Evolutionary conservation across 2,329 filamentous ascomycete genomes (phyloP).

Genomic region (Bipolaris gigantea): DNA sequence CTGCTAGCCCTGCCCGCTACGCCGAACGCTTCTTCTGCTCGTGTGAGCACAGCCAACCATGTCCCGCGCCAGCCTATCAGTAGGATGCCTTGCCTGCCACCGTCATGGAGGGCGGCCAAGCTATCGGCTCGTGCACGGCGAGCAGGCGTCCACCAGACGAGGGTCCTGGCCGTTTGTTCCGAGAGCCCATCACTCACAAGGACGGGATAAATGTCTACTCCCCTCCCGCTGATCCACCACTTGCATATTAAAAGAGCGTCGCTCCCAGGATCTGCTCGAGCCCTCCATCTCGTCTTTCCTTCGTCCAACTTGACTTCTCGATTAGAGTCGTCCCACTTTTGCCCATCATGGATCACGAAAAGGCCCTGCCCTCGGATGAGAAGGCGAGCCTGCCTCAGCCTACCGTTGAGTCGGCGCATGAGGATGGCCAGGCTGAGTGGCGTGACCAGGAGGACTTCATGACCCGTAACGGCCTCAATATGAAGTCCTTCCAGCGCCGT

Average conservation of each 20-base stretch:
- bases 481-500: constrained; percentile 41
- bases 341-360: constrained; percentile 34
- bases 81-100: constrained; percentile 12
- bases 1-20: constrained; percentile 14
- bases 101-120: constrained; percentile 28
- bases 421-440: constrained; percentile 23
- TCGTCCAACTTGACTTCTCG: constrained; percentile 11
- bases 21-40: constrained; percentile 24
- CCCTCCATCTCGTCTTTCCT: constrained; percentile 2
- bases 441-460: constrained; percentile 38
- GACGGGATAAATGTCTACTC: constrained; percentile 27
- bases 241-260: constrained; percentile 27
- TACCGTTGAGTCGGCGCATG: constrained; percentile 17
- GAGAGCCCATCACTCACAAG: constrained; percentile 19
- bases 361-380: constrained; percentile 30
- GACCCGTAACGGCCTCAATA: constrained; percentile 43
- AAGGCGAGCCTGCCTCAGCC: constrained; percentile 26
- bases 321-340: neutral
- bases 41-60: constrained; percentile 22
- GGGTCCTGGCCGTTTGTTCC: constrained; percentile 32
- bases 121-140: constrained; percentile 19
- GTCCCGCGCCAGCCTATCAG: constrained; percentile 20
- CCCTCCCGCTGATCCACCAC: constrained; percentile 29
- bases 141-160: constrained; percentile 16
- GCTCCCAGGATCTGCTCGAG: constrained; percentile 15